Base-by-base conservation (phyloP, 257 asterid species). In the Avicennia marina region DNA sequence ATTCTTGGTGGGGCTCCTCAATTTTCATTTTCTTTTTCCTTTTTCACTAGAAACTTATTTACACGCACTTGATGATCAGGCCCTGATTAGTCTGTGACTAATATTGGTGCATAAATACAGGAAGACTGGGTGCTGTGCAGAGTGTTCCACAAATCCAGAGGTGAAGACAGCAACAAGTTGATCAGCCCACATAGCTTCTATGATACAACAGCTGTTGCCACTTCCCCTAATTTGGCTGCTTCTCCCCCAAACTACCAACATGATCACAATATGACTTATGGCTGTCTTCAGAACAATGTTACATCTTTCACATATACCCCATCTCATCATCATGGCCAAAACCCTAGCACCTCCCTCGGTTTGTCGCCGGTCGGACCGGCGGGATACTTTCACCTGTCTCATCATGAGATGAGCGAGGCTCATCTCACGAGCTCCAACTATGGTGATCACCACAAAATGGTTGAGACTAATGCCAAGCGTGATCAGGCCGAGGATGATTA, bases 81-180 rank as follows among this genome's bases (percentile, higher is more conserved):
- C n/a, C n/a, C n/a, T n/a, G n/a, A n/a, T n/a, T n/a, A n/a, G n/a
- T n/a, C n/a, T n/a, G n/a, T n/a, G n/a, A n/a, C n/a, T n/a, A n/a
- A n/a, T n/a, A n/a, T n/a, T n/a, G n/a, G n/a, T n/a, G n/a, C n/a
- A n/a, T n/a, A n/a, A 6, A 46, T 46, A 25, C 81, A 83, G 87
- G 91, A 83, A 68, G 88, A 83, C 40, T 83, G 93, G 93, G 88
- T 80, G 11, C 54, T 83, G 13, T 80, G 85, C 42, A 68, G 81
- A 68, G 91, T 83, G 36, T 77, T 83, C 48, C 70, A 83, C 72
- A 83, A 80, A 63, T 54, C 72, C 32, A 83, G 77, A 64, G 27
- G 38, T 11, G 83, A 75, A 53, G 75, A 50, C 11, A 67, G 29
- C 62, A 59, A 54, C 62, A 52, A 71, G 25, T 31, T 7, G n/a